Conservation (phyloP, 2,329 filamentous ascomycete genomes). For the Penicillium sp. region DNA sequence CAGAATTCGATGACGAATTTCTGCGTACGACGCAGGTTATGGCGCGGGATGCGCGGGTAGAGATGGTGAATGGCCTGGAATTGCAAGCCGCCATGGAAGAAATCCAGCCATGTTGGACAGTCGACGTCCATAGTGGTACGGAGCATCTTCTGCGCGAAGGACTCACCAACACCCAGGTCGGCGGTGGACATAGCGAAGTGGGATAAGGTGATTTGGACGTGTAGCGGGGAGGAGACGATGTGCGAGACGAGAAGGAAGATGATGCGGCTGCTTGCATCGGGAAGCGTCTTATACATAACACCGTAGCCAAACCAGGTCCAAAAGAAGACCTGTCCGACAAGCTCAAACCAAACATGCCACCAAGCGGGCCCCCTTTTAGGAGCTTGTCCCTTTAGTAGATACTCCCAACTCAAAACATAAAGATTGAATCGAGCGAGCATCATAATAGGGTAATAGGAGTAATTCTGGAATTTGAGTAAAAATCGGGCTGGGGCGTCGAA, state of each 20-base stretch:
- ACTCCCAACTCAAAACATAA: constrained; percentile 71
- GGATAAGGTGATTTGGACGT: constrained; percentile 82
- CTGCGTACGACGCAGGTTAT: constrained; percentile 70
- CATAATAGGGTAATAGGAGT: constrained; percentile 74
- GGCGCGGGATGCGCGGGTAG: constrained; percentile 71
- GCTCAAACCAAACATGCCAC: constrained; percentile 77
- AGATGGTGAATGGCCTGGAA: constrained; percentile 85
- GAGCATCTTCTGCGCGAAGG: constrained; percentile 82
- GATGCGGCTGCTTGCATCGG: constrained; percentile 59
- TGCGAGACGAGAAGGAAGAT: constrained; percentile 72
- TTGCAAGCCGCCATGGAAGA: constrained; percentile 78
- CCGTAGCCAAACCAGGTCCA: constrained; percentile 80
- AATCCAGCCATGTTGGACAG: constrained; percentile 79
- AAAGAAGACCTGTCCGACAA: constrained; percentile 67
- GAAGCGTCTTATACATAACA: constrained; percentile 65
- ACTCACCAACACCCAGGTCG: constrained; percentile 73
- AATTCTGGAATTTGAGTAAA: constrained; percentile 65
- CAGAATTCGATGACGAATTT: constrained; percentile 73
- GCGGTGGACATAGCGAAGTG: constrained; percentile 91
- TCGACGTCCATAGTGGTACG: constrained; percentile 91
- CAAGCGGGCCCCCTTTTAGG: constrained; percentile 66
- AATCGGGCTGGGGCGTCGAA: constrained; percentile 67
- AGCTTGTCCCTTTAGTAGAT: constrained; percentile 60
- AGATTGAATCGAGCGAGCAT: constrained; percentile 78
- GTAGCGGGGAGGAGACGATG: constrained; percentile 68